Evolutionary conservation across 352 stramenopile species (phyloP).

Genomic region (Globisporangium canariense): DNA sequence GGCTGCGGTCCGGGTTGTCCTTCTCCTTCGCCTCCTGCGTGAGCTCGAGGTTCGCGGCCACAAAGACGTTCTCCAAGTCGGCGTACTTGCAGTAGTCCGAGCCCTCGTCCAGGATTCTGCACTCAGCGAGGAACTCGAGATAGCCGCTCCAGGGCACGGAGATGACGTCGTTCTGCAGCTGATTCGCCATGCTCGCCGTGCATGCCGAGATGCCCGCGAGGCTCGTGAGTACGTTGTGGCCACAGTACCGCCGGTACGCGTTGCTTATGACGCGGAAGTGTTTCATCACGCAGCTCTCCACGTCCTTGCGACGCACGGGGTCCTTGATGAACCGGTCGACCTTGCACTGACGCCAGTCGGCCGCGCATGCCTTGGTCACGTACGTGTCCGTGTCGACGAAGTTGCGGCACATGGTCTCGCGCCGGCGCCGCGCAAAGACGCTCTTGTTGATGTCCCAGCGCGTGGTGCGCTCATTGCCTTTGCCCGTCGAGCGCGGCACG

Average conservation of each 20-base stretch:
- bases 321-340: constrained; percentile 77
- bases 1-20: constrained; percentile 72
- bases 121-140: constrained; percentile 63
- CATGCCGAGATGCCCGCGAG: constrained; percentile 36
- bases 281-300: constrained; percentile 46
- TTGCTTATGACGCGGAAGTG: constrained; percentile 59
- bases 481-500: constrained; percentile 48
- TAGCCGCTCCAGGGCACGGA: constrained; percentile 73
- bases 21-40: constrained; percentile 77
- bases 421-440: constrained; percentile 58
- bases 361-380: constrained; percentile 56
- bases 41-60: constrained; percentile 74
- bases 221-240: constrained; percentile 55
- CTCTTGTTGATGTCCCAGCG: constrained; percentile 82
- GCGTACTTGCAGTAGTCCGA: constrained; percentile 65
- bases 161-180: constrained; percentile 66
- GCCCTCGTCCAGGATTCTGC: constrained; percentile 56
- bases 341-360: constrained; percentile 75
- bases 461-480: constrained; percentile 30
- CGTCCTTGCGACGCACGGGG: constrained; percentile 42
- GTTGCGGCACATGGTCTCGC: constrained; percentile 54
- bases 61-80: constrained; percentile 80
- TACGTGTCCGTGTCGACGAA: constrained; percentile 70
- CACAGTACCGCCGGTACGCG: constrained; percentile 65
- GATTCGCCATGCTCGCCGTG: constrained; percentile 35